Evolutionary conservation across 2,329 filamentous ascomycete genomes (phyloP).

Genomic region (Colletotrichum costaricense): DNA sequence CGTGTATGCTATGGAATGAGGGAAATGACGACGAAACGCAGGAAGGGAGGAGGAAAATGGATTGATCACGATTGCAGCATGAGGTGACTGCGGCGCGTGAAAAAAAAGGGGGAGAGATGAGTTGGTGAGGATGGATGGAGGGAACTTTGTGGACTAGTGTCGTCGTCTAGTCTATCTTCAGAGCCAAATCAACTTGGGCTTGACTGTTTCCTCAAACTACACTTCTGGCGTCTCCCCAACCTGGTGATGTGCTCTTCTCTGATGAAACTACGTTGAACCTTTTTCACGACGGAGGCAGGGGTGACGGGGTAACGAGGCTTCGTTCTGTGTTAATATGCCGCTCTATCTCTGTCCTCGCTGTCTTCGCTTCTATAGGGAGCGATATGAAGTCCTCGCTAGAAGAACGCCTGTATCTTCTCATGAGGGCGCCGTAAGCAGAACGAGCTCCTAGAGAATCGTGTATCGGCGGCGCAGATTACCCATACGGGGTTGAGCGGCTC

Average conservation of each 20-base stretch:
- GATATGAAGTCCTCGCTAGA: too few species aligned
- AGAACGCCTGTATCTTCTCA: too few species aligned
- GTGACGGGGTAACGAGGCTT: not conserved
- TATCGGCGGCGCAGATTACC: too few species aligned
- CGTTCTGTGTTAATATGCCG: not conserved
- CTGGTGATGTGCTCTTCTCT: not conserved
- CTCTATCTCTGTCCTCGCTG: not conserved
- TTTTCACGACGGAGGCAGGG: too few species aligned
- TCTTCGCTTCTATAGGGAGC: not conserved
- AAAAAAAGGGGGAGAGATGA: not conserved
- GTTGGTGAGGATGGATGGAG: not conserved
- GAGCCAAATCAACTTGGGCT: constrained; percentile 30
- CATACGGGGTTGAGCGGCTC: too few species aligned
- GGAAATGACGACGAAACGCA: constrained; percentile 11
- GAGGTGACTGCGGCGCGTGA: not conserved
- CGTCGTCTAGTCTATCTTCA: constrained; percentile 8
- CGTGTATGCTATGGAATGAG: constrained; percentile 14
- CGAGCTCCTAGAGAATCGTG: too few species aligned
- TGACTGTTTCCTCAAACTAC: constrained; percentile 2
- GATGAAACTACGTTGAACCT: too few species aligned
- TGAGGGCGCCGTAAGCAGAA: too few species aligned
- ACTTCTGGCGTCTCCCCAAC: not conserved
- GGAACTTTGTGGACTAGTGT: not conserved
- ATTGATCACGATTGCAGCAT: not conserved
- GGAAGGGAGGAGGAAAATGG: not conserved